Conservation (phyloP, 2,329 filamentous ascomycete genomes). For the Ophiostoma himal-ulmi region DNA sequence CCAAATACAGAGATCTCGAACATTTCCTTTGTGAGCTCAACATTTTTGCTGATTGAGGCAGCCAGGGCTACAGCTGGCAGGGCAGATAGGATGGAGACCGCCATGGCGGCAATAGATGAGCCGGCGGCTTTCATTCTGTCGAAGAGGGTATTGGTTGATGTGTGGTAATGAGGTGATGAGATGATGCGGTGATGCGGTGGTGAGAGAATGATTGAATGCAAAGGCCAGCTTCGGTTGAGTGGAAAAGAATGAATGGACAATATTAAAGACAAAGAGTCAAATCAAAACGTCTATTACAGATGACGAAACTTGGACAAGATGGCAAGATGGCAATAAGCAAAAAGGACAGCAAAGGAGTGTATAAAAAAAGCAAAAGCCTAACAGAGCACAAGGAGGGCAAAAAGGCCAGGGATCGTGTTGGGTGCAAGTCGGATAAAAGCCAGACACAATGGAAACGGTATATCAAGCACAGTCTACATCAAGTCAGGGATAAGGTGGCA, state of each 20-base stretch:
- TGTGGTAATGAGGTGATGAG: background rate
- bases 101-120: background rate
- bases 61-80: background rate
- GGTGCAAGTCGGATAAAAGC: background rate
- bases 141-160: background rate
- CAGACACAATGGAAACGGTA: background rate
- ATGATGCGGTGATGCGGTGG: background rate
- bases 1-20: constrained; percentile 36
- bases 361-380: background rate
- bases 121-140: constrained; percentile 4
- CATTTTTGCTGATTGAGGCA: background rate
- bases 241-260: background rate
- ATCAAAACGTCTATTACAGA: background rate
- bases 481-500: background rate
- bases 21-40: constrained; percentile 25
- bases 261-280: background rate
- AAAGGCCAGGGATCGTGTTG: background rate
- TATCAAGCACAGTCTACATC: background rate
- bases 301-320: background rate
- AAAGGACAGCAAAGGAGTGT: background rate
- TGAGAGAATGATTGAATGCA: background rate
- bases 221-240: background rate
- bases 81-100: background rate
- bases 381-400: background rate
- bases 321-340: background rate